These are phyloP conservation scores for Lepidium africanum DNA, from an alignment of 345 rosid genomes.

Conservation along the genomic window DNA sequence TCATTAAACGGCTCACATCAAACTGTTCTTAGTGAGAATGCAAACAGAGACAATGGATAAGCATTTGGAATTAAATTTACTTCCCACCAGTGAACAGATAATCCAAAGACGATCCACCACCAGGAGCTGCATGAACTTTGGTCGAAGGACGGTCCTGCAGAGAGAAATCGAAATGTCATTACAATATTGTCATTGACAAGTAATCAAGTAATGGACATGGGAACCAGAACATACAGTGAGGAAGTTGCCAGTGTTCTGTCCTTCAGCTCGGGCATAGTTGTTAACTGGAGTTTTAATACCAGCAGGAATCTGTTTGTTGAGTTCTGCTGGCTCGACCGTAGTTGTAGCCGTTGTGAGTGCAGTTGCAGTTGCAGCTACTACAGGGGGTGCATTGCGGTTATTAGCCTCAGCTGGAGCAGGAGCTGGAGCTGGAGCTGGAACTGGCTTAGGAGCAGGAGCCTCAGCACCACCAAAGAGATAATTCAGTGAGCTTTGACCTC, in stretches of 20 bases:
- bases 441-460: conserved; percentile 29
- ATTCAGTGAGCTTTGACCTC: conserved; percentile 80
- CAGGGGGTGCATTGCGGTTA: not conserved
- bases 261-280: conserved; percentile 63
- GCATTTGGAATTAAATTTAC: conserved; percentile 13
- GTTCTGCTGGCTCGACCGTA: conserved; percentile 28
- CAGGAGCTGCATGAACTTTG: conserved; percentile 43
- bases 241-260: conserved; percentile 77
- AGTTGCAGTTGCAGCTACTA: conserved; percentile 17
- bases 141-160: conserved; percentile 39
- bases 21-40: conserved; percentile 7
- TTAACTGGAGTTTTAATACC: conserved; percentile 55
- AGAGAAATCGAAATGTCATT: not conserved
- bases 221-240: conserved; percentile 42
- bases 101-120: conserved; percentile 39
- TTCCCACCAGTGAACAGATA: conserved; percentile 37
- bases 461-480: conserved; percentile 69
- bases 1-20: conserved; percentile 23
- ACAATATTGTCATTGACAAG: not conserved
- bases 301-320: conserved; percentile 56
- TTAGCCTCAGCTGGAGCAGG: conserved; percentile 27
- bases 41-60: conserved; percentile 1
- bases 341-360: conserved; percentile 14
- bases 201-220: not conserved
- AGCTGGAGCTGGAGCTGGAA: conserved; percentile 24